phyloP scores from a whole-genome alignment of 257 asterid genomes.

The Cruciata laevipes region DNA sequence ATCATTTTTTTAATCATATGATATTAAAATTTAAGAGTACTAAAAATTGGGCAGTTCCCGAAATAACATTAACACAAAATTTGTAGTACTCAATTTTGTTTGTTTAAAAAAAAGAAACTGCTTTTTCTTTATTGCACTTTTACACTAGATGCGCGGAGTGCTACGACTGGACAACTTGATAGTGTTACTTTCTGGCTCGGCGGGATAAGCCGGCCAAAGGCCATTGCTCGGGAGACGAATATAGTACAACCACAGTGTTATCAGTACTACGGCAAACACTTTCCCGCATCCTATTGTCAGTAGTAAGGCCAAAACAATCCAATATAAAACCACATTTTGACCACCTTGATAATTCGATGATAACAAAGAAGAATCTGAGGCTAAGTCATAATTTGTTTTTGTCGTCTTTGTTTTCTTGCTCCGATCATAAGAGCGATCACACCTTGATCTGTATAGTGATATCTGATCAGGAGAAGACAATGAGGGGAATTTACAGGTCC shows the following conservation, averaged over 20 bases:
- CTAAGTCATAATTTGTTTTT: constrained; percentile 1
- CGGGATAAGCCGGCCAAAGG: neutral
- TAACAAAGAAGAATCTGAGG: constrained; percentile 6
- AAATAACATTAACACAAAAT: too few species aligned
- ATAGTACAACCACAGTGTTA: constrained; percentile 23
- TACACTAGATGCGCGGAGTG: too few species aligned
- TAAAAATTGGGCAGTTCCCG: too few species aligned
- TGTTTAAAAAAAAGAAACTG: too few species aligned
- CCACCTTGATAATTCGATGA: neutral
- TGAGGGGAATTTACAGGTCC: neutral
- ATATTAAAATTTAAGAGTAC: too few species aligned
- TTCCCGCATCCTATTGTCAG: constrained; percentile 25
- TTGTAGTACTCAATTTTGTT: too few species aligned
- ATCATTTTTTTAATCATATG: too few species aligned
- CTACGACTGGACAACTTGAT: neutral
- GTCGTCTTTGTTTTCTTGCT: constrained; percentile 20
- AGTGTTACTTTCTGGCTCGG: constrained; percentile 12
- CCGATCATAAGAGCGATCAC: neutral
- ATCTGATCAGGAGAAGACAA: neutral
- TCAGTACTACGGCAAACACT: constrained; percentile 23
- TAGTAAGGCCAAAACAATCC: constrained; percentile 20
- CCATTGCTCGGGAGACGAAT: constrained; percentile 1
- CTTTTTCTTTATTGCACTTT: too few species aligned
- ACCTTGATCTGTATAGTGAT: neutral
- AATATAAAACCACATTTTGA: constrained; percentile 11